Percentiles rank a stretch among this genome's conserved stretches.
These are phyloP conservation scores for Nemophila menziesii DNA, from an alignment of 257 asterid species.

Conservation along the genomic window DNA sequence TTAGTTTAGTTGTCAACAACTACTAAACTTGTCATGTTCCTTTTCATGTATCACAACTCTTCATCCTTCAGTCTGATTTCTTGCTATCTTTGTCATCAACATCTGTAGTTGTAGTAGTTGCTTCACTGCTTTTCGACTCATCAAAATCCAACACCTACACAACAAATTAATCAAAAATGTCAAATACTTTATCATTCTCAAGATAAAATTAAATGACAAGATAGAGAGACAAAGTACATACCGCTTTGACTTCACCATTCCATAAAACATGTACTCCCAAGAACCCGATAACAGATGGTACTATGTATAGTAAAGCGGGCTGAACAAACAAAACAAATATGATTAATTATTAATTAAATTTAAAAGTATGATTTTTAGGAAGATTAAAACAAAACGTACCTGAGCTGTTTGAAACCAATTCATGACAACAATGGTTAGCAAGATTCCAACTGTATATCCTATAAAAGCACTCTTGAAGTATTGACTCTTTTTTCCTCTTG, in stretches of 20 bases:
- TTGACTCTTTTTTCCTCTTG: slow-evolving; percentile 65
- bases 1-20: no score
- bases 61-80: slow-evolving; percentile 32
- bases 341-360: no score
- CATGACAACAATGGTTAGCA: slow-evolving; percentile 74
- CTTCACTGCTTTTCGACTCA: slow-evolving; percentile 57
- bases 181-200: neutral
- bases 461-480: slow-evolving; percentile 86
- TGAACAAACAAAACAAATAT: slow-evolving; percentile 26
- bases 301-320: slow-evolving; percentile 94
- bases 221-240: slow-evolving; percentile 21
- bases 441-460: slow-evolving; percentile 65
- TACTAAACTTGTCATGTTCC: neutral
- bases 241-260: slow-evolving; percentile 87
- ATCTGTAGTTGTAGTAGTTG: slow-evolving; percentile 25
- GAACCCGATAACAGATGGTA: slow-evolving; percentile 89
- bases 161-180: neutral
- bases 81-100: slow-evolving; percentile 25
- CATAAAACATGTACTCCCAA: slow-evolving; percentile 80
- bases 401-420: slow-evolving; percentile 99
- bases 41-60: neutral
- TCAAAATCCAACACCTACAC: slow-evolving; percentile 72
- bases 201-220: no score
- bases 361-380: neutral
- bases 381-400: slow-evolving; percentile 24